Percentiles rank a stretch among this genome's conserved stretches.
phyloP scores from a whole-genome alignment of 345 rosid species.

The Erysimum cheiranthoides region DNA sequence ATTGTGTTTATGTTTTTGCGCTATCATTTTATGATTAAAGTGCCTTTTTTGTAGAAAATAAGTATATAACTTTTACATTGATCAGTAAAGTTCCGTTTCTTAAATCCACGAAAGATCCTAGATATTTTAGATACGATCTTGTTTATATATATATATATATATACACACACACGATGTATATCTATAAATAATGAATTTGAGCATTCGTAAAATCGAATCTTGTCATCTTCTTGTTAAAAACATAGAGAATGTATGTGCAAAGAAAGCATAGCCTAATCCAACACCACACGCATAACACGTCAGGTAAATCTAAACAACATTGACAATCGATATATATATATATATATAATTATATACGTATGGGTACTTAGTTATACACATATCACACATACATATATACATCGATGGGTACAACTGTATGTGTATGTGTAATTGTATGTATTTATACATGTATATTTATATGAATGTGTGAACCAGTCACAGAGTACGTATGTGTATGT shows the following conservation, averaged over 20 bases:
- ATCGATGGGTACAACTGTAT: neutral
- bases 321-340: slow-evolving; percentile 1
- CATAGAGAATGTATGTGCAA: slow-evolving; percentile 8
- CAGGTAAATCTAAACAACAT: neutral
- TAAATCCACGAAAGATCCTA: too few relatives aligned
- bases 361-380: neutral
- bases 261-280: slow-evolving; percentile 7
- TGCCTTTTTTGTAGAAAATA: neutral
- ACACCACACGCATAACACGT: slow-evolving; percentile 16
- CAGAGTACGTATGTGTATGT: slow-evolving; percentile 19
- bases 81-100: neutral
- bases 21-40: neutral
- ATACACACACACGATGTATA: neutral
- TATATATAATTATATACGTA: neutral
- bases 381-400: neutral
- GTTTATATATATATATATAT: neutral
- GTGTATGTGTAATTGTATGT: neutral
- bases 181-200: neutral
- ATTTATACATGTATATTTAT: too few relatives aligned
- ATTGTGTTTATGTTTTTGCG: neutral
- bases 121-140: neutral
- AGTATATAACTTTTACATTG: neutral
- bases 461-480: slow-evolving; percentile 22
- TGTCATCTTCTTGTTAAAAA: slow-evolving; percentile 26
- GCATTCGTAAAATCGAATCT: slow-evolving; percentile 2